Evolutionary conservation across 495 filamentous ascomycete genomes (phyloP).

Genomic region (Letharia columbiana): DNA sequence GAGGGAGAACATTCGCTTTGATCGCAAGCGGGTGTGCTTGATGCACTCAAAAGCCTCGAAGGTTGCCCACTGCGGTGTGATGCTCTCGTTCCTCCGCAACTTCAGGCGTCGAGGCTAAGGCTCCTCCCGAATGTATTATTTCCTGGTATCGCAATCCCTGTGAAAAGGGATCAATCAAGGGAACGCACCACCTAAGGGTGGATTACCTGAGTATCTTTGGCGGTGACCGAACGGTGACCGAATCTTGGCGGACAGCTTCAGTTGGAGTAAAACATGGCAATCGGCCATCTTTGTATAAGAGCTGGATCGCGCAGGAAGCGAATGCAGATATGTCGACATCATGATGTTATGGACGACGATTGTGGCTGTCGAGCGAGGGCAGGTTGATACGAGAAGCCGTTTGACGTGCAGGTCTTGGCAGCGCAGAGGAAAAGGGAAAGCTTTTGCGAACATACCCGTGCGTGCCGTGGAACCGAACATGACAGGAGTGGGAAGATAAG

Average conservation of each 20-base stretch:
- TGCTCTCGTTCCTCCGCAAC: not conserved
- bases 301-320: not conserved
- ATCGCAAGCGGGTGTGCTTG: not conserved
- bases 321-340: not conserved
- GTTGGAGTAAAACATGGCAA: not conserved
- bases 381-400: not conserved
- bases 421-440: not conserved
- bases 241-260: not conserved
- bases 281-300: not conserved
- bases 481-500: not conserved
- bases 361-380: not conserved
- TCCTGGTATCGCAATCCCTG: not conserved
- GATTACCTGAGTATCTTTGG: not conserved
- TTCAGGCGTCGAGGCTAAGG: not conserved
- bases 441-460: not conserved
- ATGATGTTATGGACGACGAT: not conserved
- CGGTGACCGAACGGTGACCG: conserved; percentile 5
- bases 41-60: not conserved
- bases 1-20: not conserved
- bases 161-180: not conserved
- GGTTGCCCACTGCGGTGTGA: not conserved
- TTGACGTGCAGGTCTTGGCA: not conserved
- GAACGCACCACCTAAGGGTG: not conserved
- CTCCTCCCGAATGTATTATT: not conserved
- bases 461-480: not conserved